A percentile compares a stretch with the other conserved stretches of the same genome.
Conservation (phyloP, 225 moss, liverwort and hornwort species). For the Antitrichia curtipendula region DNA sequence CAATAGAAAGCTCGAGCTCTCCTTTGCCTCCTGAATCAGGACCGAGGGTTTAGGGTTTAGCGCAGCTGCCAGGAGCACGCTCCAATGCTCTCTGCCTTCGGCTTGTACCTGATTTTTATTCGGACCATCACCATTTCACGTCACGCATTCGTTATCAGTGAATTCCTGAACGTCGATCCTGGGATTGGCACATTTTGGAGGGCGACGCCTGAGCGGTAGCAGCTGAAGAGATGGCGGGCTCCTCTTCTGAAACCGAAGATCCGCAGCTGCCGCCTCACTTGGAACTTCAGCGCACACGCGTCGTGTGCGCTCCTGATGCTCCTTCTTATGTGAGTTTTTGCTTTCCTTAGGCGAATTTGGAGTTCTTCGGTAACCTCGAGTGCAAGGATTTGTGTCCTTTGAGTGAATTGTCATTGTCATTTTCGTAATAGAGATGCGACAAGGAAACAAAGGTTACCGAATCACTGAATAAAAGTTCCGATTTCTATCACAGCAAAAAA, state of each 20-base stretch:
- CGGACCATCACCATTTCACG: background rate
- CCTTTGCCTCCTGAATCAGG: background rate
- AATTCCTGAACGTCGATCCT: background rate
- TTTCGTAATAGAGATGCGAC: background rate
- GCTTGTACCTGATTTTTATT: background rate
- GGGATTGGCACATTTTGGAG: background rate
- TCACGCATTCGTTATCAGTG: background rate
- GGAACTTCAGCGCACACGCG: slow-evolving; percentile 84
- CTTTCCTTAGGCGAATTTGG: background rate
- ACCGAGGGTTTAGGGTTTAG: background rate
- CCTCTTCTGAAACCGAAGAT: slow-evolving; percentile 6
- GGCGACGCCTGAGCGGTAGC: background rate
- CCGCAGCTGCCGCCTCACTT: slow-evolving; percentile 72
- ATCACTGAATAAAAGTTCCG: too few relatives aligned
- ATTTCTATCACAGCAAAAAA: background rate
- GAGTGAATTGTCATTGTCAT: background rate
- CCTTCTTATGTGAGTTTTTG: slow-evolving; percentile 65
- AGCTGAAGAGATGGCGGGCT: slow-evolving; percentile 38
- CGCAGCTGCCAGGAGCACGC: background rate
- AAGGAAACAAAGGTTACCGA: too few relatives aligned
- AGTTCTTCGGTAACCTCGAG: background rate
- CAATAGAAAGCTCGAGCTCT: background rate
- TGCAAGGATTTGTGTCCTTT: background rate
- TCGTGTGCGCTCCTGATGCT: slow-evolving; percentile 82
- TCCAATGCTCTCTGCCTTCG: background rate